Evolutionary conservation across 1,139 yeast species (phyloP).

Genomic region (Ogataea hybrid): DNA sequence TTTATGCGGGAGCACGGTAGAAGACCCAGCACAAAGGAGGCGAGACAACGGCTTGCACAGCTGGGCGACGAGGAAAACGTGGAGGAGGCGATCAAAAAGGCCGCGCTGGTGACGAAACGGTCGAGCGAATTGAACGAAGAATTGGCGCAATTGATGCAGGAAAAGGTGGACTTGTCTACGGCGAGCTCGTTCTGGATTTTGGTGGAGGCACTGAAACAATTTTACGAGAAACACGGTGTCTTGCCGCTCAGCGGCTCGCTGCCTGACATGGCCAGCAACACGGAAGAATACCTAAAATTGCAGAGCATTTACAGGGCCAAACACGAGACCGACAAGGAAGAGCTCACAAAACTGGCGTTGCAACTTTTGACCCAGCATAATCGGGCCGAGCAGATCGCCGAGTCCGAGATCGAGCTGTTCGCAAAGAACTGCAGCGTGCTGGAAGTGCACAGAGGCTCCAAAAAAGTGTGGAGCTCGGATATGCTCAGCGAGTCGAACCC

Average conservation of each 20-base stretch:
- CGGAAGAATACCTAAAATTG: slow-evolving; percentile 57
- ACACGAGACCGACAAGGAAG: slow-evolving; percentile 48
- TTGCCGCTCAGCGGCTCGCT: slow-evolving; percentile 73
- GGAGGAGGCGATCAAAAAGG: slow-evolving; percentile 63
- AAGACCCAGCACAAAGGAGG: slow-evolving; percentile 50
- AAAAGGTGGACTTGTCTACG: slow-evolving; percentile 8
- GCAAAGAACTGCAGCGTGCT: slow-evolving; percentile 55
- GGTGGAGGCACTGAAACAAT: slow-evolving; percentile 52
- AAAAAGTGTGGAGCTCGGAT: slow-evolving; percentile 14
- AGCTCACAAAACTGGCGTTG: slow-evolving; percentile 38
- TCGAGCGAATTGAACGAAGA: slow-evolving; percentile 30
- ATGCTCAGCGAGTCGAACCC: slow-evolving; percentile 10
- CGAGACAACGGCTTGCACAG: slow-evolving; percentile 42
- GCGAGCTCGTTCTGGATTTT: slow-evolving; percentile 58
- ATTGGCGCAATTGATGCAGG: slow-evolving; percentile 35
- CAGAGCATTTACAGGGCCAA: slow-evolving; percentile 58
- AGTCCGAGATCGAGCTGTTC: slow-evolving; percentile 47
- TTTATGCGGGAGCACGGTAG: slow-evolving; percentile 40
- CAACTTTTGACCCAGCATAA: slow-evolving; percentile 29
- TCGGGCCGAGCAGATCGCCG: slow-evolving; percentile 33
- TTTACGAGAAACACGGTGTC: slow-evolving; percentile 38
- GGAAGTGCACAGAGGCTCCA: slow-evolving; percentile 33
- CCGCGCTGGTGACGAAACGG: slow-evolving; percentile 46
- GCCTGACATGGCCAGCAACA: slow-evolving; percentile 89
- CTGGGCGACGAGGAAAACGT: slow-evolving; percentile 56